These are phyloP conservation scores for Pseudogymnoascus sp. DNA, from an alignment of 2,329 filamentous ascomycete species.

Conservation along the genomic window DNA sequence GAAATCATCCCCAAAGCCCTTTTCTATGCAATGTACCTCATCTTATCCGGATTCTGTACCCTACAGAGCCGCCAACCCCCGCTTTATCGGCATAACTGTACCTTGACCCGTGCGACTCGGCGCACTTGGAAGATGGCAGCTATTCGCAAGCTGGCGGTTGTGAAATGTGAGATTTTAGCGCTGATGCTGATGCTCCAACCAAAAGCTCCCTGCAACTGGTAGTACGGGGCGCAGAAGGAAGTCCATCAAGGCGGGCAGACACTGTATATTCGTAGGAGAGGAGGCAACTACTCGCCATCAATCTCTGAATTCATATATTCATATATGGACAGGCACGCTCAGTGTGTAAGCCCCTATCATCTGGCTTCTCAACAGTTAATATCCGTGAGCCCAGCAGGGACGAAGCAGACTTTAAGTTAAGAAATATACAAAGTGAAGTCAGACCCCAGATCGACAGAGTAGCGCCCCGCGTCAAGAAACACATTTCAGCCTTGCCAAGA, in stretches of 20 bases:
- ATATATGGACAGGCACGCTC: too few species aligned
- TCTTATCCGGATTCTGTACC: background rate
- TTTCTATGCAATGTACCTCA: background rate
- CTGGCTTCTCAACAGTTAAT: too few species aligned
- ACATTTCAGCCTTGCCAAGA: background rate
- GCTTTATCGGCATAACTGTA: background rate
- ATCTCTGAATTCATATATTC: too few species aligned
- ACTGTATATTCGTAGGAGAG: too few species aligned
- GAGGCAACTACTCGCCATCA: too few species aligned
- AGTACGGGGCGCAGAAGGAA: background rate
- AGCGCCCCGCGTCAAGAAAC: background rate
- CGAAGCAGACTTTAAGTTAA: too few species aligned
- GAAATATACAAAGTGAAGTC: too few species aligned
- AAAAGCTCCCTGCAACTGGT: background rate
- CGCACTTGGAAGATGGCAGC: background rate
- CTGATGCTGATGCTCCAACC: background rate
- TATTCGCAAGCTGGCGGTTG: background rate
- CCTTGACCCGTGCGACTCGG: background rate
- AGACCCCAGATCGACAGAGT: background rate
- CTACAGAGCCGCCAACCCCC: background rate
- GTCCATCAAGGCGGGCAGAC: too few species aligned
- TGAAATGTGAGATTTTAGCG: slow-evolving; percentile 2
- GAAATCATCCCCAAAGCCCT: background rate
- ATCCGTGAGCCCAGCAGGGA: too few species aligned
- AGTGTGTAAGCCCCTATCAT: too few species aligned